Base-by-base conservation (phyloP, 257 asterid species). In the Vinca minor region DNA sequence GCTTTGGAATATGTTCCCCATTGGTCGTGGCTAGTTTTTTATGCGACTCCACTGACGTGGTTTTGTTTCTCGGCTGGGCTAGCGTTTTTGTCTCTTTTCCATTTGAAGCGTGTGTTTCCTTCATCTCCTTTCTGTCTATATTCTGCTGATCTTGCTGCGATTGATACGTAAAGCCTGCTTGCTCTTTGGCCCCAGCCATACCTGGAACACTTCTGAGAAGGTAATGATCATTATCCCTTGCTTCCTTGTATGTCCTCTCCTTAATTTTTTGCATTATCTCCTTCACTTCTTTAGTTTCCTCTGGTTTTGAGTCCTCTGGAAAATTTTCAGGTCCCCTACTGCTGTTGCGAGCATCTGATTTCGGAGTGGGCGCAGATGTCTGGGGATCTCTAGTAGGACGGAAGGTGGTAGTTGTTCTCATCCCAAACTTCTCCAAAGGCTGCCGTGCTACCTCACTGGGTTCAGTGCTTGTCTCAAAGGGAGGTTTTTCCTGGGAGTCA, bases 281-380 rank as follows among this genome's bases (percentile, higher is more conserved):
- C 55, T 79, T 74, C 77, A 80, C 91, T 59, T 83, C 84, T 69
- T 71, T 75, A 56, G 71, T 53, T 66, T 71, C 88, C 20, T 73
- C 74, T 26, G 76, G 76, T 61, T 73, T 75, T 29, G 62, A 67
- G 41, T 54, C 73, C 46, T 59, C 63, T 25, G 41, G 18, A 21
- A 23, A 54, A 39, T 78, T 63, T 59, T 68, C 73, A 15, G 67
- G 34, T 62, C 63, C 66, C 1, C 34, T 64, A 42, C 65, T 69
- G 47, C 41, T 54, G 52, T 31, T 35, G 23, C 76, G 50, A 59
- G 69, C 42, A 64, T 56, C 68, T 39, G 69, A 49, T 46, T 60
- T n/a, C n/a, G n/a, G n/a, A n/a, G n/a, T n/a, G n/a, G n/a, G n/a
- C n/a, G n/a, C n/a, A n/a, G n/a, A n/a, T n/a, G n/a, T n/a, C n/a